Base-by-base conservation (phyloP, 805 yeast species). In the Saturnispora silvae region DNA sequence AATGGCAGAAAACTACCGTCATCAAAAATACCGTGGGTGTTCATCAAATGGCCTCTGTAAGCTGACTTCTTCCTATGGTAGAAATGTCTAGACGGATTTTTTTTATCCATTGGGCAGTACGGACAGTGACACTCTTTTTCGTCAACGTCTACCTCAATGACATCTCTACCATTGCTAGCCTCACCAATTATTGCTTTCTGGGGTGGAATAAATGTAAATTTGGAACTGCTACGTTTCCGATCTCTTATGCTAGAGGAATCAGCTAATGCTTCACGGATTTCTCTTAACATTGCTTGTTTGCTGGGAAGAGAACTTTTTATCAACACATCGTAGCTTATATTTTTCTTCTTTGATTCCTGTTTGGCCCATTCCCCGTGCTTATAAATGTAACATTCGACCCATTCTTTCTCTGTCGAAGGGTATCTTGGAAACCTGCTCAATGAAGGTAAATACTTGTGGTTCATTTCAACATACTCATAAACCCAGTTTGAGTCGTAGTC, bases 11-110 rank as follows among this genome's bases (percentile, higher is more conserved):
- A 20, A 2, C 23, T 14, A 4, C 45, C 47, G 20, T 36, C 41
- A 13, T 43, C 45, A 34, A 39, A 41, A 23, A 44, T 35, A 3
- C 47, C 47, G 31, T 44, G 47, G 5, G 47, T 44, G 20, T 44
- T 44, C 28, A 44, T 38, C 32, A 44, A 26, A 27, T 44, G 47
- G 3, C 47, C 47, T 31, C 47, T 38, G 14, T 44, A 44, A 2
- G 45, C 31, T 16, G 47, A 44, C 23, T 44, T 44, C 13, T 44
- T 44, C 5, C 47, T 31, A 26, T 44, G 41, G 31, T 31, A 41
- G 23, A 44, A 44, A 20, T 44, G 34, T 5, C 29, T 25, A 20
- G 42, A 27, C 13, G 40, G 35, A 20, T 37, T 37, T 7, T 16
- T 15, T 13, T 5, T 8, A 26, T 37, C 35, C 14, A 37, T 26